Evolutionary conservation across 306 rosid species (phyloP), one percentile per base, ranked within the genome.

Genomic region (Quillaja saponaria): DNA sequence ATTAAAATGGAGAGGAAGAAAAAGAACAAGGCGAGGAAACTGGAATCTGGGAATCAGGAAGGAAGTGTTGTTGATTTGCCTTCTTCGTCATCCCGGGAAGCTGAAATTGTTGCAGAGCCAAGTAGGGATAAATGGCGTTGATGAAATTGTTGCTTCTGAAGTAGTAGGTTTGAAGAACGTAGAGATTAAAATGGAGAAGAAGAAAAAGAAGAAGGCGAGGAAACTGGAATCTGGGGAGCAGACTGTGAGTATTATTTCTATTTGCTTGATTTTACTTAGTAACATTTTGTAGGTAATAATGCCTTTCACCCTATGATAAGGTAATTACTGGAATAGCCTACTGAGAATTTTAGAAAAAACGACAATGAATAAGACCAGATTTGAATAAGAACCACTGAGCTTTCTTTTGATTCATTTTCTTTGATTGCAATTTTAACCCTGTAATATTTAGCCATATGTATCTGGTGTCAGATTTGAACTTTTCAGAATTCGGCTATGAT

Each of bases 181-280:
- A n/a, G 71, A 61, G 69, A 63, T 44, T 53, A 72, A 53, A 55
- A 35, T 6, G 17, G 13, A 38, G 31, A 79, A 58, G 76, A 52
- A 51, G 51, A 73, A 39, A 38, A 71, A 39, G 69, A 74, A 58
- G 28, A 71, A 33, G 67, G 51, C 9, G 44, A 74, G 61, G 66
- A 80, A 63, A 72, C 61, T 33, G 64, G 87, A 76, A 48, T 34
- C 59, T 35, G 84, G 12, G 65, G 72, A 76, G 57, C 49, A 6
- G 52, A 17, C 59, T 59, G 95, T 87, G 76, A 78, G 94, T 76
- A 16, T 35, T 52, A 25, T 35, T 31, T 3, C 37, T 39, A 48
- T 49, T 49, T 49, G 25, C 11, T 68, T 25, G 5, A 7, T 37
- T 39, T 33, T 11, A 45, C 60, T 40, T n/a, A 21, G 60, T 63